Conservation (phyloP, 257 asterid genomes). For the Solanum virginianum region DNA sequence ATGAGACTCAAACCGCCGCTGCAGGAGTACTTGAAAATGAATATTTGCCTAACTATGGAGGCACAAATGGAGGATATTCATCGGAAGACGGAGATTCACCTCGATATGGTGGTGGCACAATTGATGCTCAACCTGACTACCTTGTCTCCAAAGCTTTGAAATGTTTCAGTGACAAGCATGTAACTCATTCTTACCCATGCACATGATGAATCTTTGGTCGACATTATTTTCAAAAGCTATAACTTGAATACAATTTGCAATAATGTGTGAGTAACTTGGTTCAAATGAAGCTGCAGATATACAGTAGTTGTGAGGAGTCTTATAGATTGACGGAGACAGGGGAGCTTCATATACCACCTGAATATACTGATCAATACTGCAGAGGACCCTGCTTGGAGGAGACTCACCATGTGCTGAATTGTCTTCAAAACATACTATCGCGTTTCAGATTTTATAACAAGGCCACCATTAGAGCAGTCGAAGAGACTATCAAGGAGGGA, state of each 20-base stretch:
- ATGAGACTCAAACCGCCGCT: slow-evolving; percentile 40
- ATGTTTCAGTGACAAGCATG: slow-evolving; percentile 50
- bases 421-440: slow-evolving; percentile 27
- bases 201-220: neutral
- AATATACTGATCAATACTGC: slow-evolving; percentile 48
- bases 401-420: slow-evolving; percentile 52
- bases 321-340: slow-evolving; percentile 54
- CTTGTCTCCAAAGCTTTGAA: slow-evolving; percentile 44
- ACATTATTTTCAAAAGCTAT: neutral
- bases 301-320: slow-evolving; percentile 46
- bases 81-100: neutral
- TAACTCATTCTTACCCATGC: slow-evolving; percentile 7
- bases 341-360: slow-evolving; percentile 49
- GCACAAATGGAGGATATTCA: slow-evolving; percentile 30
- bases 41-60: slow-evolving; percentile 30
- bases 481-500: slow-evolving; percentile 48
- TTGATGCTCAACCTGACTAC: slow-evolving; percentile 17
- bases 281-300: slow-evolving; percentile 36
- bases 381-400: slow-evolving; percentile 58
- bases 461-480: slow-evolving; percentile 38
- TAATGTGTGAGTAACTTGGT: neutral
- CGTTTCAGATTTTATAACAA: slow-evolving; percentile 40
- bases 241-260: neutral
- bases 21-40: slow-evolving; percentile 43
- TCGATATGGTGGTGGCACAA: neutral